A percentile compares a stretch with the other conserved stretches of the same genome.
These are phyloP conservation scores for Bisporella sp. DNA, from an alignment of 2,329 filamentous ascomycete species.

Conservation along the genomic window DNA sequence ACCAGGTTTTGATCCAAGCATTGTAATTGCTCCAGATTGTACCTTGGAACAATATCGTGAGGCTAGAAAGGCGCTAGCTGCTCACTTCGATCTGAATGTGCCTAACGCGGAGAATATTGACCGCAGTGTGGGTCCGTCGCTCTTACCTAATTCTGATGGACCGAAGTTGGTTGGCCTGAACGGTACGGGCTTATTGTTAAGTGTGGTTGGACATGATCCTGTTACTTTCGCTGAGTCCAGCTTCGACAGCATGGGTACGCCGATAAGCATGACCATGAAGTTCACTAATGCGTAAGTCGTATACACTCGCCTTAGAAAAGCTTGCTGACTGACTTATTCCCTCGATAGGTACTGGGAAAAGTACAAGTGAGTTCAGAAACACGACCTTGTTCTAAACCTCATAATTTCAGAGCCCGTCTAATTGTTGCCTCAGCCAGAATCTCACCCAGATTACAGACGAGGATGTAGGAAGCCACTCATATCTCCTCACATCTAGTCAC, in stretches of 20 bases:
- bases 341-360: conserved; percentile 24
- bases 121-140: conserved; percentile 16
- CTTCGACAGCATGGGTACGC: conserved; percentile 26
- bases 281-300: conserved; percentile 27
- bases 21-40: conserved; percentile 20
- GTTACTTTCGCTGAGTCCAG: conserved; percentile 25
- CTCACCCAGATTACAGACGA: no score
- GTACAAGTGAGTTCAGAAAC: conserved; percentile 20
- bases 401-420: no score
- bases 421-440: no score
- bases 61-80: conserved; percentile 20
- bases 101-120: conserved; percentile 27
- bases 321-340: background rate
- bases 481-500: no score
- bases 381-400: no score
- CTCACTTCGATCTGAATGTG: conserved; percentile 22
- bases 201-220: conserved; percentile 26
- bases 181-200: conserved; percentile 22
- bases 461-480: no score
- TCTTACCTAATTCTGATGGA: conserved; percentile 22
- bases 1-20: conserved; percentile 18
- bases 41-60: conserved; percentile 24
- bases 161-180: conserved; percentile 23
- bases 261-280: conserved; percentile 22
- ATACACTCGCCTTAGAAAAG: background rate